A percentile compares a stretch with the other conserved stretches of the same genome.
These are phyloP conservation scores for Tetrahymena thermophila DNA, from an alignment of 73 alveolate species.

Conservation along the genomic window DNA sequence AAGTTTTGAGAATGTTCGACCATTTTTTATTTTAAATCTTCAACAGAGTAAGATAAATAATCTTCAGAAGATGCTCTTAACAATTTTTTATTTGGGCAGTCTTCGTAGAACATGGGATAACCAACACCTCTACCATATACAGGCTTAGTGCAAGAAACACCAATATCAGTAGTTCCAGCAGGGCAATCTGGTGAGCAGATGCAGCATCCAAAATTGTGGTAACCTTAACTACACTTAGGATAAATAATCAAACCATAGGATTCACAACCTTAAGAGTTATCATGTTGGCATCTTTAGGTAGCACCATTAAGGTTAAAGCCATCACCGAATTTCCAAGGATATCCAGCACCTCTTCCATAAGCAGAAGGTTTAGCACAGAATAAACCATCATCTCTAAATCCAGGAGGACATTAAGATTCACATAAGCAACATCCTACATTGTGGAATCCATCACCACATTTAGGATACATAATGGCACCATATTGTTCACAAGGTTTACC, in stretches of 20 bases:
- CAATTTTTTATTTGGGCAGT: not conserved
- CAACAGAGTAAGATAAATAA: not conserved
- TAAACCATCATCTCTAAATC: constrained; percentile 35
- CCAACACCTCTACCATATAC: constrained; percentile 48
- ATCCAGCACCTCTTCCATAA: constrained; percentile 49
- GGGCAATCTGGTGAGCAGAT: constrained; percentile 44
- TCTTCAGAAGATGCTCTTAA: not conserved
- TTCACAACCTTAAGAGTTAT: constrained; percentile 39
- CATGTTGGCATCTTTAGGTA: not conserved
- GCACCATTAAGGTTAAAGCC: not conserved
- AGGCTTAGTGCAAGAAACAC: constrained; percentile 38
- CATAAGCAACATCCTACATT: constrained; percentile 41
- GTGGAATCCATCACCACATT: constrained; percentile 22
- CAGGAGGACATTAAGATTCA: constrained; percentile 33
- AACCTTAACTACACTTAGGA: constrained; percentile 24
- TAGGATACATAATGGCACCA: constrained; percentile 30
- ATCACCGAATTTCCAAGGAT: constrained; percentile 7
- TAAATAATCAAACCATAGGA: constrained; percentile 29
- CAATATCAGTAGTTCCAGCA: constrained; percentile 34
- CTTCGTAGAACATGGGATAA: constrained; percentile 26
- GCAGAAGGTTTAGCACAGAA: constrained; percentile 41
- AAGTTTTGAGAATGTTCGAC: not conserved
- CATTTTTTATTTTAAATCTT: not conserved
- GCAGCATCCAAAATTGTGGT: constrained; percentile 38
- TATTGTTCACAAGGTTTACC: constrained; percentile 23